Percentiles rank a stretch among this genome's conserved stretches.
Conservation (phyloP, 306 rosid genomes). For the Prunus persica region Prunus_persica_NCBIv2 NC_034010.1:24980501-24981000, state of each 20-base stretch:
- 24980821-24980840: not conserved
- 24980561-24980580: slow-evolving; percentile 19
- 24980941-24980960: not conserved
- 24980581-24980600: slow-evolving; percentile 12
- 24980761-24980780: not conserved
- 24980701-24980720: slow-evolving; percentile 15
- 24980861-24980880: slow-evolving; percentile 6
- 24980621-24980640: slow-evolving; percentile 8
- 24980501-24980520: not conserved
- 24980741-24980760: not conserved
- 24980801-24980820: slow-evolving; percentile 6
- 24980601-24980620: slow-evolving; percentile 17
- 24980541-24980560: slow-evolving; percentile 20
- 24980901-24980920: not conserved
- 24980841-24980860: slow-evolving; percentile 13
- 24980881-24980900: slow-evolving; percentile 3
- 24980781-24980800: not conserved
- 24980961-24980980: not conserved
- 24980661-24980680: slow-evolving; percentile 2
- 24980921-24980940: not conserved
- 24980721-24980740: slow-evolving; percentile 24
- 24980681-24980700: slow-evolving; percentile 14
- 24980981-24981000: not conserved
- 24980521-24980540: not conserved
- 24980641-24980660: slow-evolving; percentile 5